A percentile compares a stretch with the other conserved stretches of the same genome.
These are phyloP conservation scores for Macroventuria anomochaeta DNA, from an alignment of 2,329 filamentous ascomycete genomes.

Conservation along the genomic window DNA sequence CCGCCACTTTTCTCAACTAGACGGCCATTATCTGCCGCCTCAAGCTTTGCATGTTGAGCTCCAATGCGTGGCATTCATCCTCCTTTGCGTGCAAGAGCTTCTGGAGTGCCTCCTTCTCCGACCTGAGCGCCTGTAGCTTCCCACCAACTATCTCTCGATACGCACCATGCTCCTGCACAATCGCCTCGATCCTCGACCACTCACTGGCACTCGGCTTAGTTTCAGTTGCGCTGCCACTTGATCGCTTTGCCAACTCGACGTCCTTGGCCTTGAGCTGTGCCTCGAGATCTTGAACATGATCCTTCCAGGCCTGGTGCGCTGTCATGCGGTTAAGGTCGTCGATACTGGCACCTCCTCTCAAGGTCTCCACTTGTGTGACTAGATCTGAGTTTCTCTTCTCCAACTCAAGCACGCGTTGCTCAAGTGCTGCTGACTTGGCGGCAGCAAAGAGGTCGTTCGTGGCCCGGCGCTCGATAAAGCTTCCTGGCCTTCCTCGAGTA, in stretches of 20 bases:
- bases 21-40: slow-evolving; percentile 31
- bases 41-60: slow-evolving; percentile 45
- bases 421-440: slow-evolving; percentile 52
- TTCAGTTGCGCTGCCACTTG: slow-evolving; percentile 14
- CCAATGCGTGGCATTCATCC: slow-evolving; percentile 49
- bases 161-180: slow-evolving; percentile 49
- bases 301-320: slow-evolving; percentile 47
- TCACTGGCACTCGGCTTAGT: slow-evolving; percentile 23
- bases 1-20: not conserved
- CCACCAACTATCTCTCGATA: slow-evolving; percentile 49
- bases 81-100: slow-evolving; percentile 49
- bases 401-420: slow-evolving; percentile 52
- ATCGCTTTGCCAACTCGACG: slow-evolving; percentile 34
- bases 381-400: slow-evolving; percentile 51
- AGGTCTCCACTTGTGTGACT: slow-evolving; percentile 35
- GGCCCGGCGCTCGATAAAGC: slow-evolving; percentile 44
- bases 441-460: slow-evolving; percentile 51
- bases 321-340: slow-evolving; percentile 44
- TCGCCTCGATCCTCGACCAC: slow-evolving; percentile 47
- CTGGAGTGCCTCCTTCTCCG: slow-evolving; percentile 51
- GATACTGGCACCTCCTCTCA: slow-evolving; percentile 37
- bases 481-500: slow-evolving; percentile 35
- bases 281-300: slow-evolving; percentile 39
- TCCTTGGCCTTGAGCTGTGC: slow-evolving; percentile 41
- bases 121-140: slow-evolving; percentile 48